Base-by-base conservation (phyloP, 306 rosid genomes). In the Vigna mungo region DNA sequence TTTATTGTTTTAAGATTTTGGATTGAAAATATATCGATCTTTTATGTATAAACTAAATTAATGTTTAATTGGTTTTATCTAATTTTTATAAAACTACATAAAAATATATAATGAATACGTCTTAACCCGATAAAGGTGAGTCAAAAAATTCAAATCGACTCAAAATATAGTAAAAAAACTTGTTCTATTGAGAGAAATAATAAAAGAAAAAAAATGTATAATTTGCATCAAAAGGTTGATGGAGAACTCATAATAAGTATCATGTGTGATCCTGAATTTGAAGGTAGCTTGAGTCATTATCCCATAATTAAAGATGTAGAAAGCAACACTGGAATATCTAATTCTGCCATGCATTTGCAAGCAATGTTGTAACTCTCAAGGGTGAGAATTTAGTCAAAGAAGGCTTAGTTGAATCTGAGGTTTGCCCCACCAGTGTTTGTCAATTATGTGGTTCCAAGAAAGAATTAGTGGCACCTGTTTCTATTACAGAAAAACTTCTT, bases 391-490 rank as follows among this genome's bases (percentile, higher is more conserved):
- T 15, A 59, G 56, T 48, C 47, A 46, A 66, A 66, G 34, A 51
- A 18, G 17, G 8, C 39, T 1, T 6, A 27, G 25, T 32, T 67
- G 12, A 65, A 74, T 56, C 75, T 36, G 25, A 34, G 49, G 59
- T 27, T n/a, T 48, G 30, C 47, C 72, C 76, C 79, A 77, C 76
- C 0, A 46, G 46, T 37, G 52, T 74, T 69, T 74, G 78, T 47
- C 80, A 66, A 66, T 72, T 53, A 34, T 44, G 0, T 37, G 7
- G 27, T 12, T 72, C 44, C 66, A 71, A 41, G 44, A 70, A 66
- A 27, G 36, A 37, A 46, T 49, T 41, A 20, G 62, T 20, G 30
- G 78, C 27, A 46, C 73, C 41, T 80, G 74, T 65, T 68, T 75
- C 17, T 36, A 62, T 49, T 67, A 32, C 47, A 55, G 71, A 48